Percentiles rank a stretch among this genome's conserved stretches.
These are phyloP conservation scores for Myxozyma monticola DNA, from an alignment of 805 yeast species.

Conservation along the genomic window DNA sequence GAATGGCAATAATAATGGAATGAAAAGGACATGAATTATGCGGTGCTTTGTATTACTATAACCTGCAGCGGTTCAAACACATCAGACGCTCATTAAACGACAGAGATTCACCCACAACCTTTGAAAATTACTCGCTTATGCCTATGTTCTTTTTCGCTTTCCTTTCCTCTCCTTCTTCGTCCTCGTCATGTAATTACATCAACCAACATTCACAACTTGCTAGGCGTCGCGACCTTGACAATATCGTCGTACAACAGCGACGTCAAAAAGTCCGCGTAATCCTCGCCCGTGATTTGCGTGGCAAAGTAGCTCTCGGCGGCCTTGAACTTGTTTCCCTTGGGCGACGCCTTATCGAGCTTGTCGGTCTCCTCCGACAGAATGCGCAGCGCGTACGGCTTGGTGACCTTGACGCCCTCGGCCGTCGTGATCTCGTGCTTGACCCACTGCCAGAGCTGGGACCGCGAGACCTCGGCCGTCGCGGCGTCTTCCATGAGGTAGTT, in stretches of 20 bases:
- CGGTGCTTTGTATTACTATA: too few relatives aligned
- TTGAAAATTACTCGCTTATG: too few relatives aligned
- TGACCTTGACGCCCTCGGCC: slow-evolving; percentile 54
- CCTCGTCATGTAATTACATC: too few relatives aligned
- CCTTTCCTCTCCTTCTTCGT: too few relatives aligned
- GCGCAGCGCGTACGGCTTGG: slow-evolving; percentile 51
- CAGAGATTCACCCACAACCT: too few relatives aligned
- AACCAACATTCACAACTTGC: slow-evolving; percentile 29
- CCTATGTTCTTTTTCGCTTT: too few relatives aligned
- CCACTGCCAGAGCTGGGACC: slow-evolving; percentile 75
- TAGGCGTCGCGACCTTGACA: slow-evolving; percentile 11
- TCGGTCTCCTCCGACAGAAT: slow-evolving; percentile 57
- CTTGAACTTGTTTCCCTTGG: slow-evolving; percentile 50
- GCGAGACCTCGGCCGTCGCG: slow-evolving; percentile 76
- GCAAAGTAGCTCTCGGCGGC: slow-evolving; percentile 58
- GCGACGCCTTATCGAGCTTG: slow-evolving; percentile 51
- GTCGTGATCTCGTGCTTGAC: slow-evolving; percentile 61
- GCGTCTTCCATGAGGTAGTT: slow-evolving; percentile 78
- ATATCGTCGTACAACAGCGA: slow-evolving; percentile 38
- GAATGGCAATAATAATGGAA: too few relatives aligned
- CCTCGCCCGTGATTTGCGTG: slow-evolving; percentile 65
- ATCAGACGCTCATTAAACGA: too few relatives aligned
- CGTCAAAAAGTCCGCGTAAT: slow-evolving; percentile 65
- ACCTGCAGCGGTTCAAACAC: too few relatives aligned
- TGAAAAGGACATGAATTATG: too few relatives aligned